Percentiles rank a stretch among this genome's conserved stretches.
Evolutionary conservation across 179 eudicot species (phyloP).

Genomic region (Gypsophila paniculata): DNA sequence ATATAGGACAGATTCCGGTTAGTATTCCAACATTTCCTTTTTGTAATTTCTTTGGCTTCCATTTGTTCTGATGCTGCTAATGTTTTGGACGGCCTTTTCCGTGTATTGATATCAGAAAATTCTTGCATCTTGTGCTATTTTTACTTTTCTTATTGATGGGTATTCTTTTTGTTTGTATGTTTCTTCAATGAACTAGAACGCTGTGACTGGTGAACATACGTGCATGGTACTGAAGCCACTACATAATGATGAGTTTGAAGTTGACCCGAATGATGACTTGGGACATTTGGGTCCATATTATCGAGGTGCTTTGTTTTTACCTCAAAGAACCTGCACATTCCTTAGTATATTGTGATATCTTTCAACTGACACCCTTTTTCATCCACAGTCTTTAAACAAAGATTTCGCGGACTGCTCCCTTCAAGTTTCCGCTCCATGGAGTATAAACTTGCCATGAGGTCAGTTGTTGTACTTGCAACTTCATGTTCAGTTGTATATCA

Average conservation of each 20-base stretch:
- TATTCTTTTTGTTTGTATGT: background rate
- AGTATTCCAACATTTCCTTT: constrained; percentile 23
- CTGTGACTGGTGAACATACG: constrained; percentile 82
- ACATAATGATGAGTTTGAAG: constrained; percentile 58
- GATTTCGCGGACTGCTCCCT: constrained; percentile 42
- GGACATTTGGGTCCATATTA: constrained; percentile 65
- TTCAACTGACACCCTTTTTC: constrained; percentile 13
- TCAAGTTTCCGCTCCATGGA: constrained; percentile 53
- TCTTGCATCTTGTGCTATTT: background rate
- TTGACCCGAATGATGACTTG: constrained; percentile 43
- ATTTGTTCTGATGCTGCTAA: background rate
- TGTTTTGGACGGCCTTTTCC: background rate
- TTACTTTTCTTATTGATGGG: constrained; percentile 10
- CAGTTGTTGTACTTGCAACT: constrained; percentile 16
- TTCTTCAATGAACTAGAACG: constrained; percentile 40
- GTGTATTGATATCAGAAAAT: background rate
- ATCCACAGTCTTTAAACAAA: constrained; percentile 55
- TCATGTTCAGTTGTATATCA: background rate
- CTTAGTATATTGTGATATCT: background rate
- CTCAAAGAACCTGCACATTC: background rate
- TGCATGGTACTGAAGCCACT: constrained; percentile 83
- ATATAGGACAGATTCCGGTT: constrained; percentile 68
- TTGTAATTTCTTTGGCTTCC: constrained; percentile 1
- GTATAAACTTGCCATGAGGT: constrained; percentile 95
- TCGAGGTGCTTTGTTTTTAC: constrained; percentile 38